Evolutionary conservation across 75 land plant genomes (phyloP), one percentile per base, ranked within the genome.

Genomic region (Picea glauca): DNA sequence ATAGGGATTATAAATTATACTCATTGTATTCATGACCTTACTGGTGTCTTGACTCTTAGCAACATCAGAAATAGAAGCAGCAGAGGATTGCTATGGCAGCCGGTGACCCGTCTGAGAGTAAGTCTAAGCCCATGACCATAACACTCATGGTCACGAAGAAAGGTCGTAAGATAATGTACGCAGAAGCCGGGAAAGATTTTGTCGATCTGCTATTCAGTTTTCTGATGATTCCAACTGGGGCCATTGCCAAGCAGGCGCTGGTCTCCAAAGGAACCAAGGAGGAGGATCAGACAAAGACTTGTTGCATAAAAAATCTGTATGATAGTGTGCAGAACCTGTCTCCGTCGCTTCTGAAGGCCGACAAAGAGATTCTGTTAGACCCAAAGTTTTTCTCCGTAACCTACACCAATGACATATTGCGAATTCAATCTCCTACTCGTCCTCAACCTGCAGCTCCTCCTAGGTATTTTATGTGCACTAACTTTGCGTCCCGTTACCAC

Each of bases 81-180:
- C 40, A 38, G 40, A 38, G 40, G 2, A 38, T 38, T 1, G 40
- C 2, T 5, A 38, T 38, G 40, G 40, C 40, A 38, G 40, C 40
- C 40, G 40, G 40, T 38, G 40, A 1, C 40, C 40, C 1, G 40
- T 38, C 40, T 38, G 40, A 38, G 40, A 38, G 40, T 38, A 38
- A 38, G 40, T 5, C 38, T 35, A 35, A 35, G 2, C 38, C 63
- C 63, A n/a, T 61, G 63, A 21, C 63, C 21, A 72, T 72, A 12
- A 72, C 38, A 50, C 56, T 72, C 18, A 72, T 72, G 74, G 56
- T 72, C 12, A 46, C 7, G 9, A 72, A 72, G 57, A 40, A n/a
- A 43, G 43, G 18, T 21, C 50, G 57, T 21, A 38, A 50, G 21
- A 18, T 72, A 20, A 50, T 50, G 57, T 72, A 72, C 13, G 74